Evolutionary conservation across 257 asterid species (phyloP).

Genomic region (Capsicum rhomboideum): DNA sequence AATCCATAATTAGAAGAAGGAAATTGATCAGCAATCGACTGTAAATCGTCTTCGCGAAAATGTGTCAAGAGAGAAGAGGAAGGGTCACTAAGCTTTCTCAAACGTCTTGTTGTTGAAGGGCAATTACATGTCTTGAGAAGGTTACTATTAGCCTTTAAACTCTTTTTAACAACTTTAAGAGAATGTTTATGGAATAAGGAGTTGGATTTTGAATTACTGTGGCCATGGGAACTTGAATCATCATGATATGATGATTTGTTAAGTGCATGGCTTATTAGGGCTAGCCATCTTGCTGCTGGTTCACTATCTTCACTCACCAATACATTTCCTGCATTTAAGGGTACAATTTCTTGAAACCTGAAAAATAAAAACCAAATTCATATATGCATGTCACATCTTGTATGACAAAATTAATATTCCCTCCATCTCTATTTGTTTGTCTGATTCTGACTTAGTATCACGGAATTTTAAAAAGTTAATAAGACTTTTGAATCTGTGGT

Average conservation of each 20-base stretch:
- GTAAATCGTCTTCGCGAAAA: slow-evolving; percentile 14
- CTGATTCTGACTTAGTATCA: background rate
- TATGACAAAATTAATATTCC: background rate
- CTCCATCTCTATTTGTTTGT: background rate
- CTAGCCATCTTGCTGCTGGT: slow-evolving; percentile 92
- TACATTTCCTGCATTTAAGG: slow-evolving; percentile 85
- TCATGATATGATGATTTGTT: slow-evolving; percentile 48
- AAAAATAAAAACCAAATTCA: background rate
- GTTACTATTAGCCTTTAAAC: slow-evolving; percentile 36
- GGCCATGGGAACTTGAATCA: slow-evolving; percentile 1
- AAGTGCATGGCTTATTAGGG: slow-evolving; percentile 68
- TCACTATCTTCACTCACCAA: slow-evolving; percentile 79
- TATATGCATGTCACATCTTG: background rate
- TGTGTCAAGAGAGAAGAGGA: slow-evolving; percentile 8
- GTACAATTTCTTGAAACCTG: slow-evolving; percentile 97
- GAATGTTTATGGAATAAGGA: slow-evolving; percentile 47
- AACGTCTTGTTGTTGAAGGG: slow-evolving; percentile 14
- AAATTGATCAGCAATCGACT: slow-evolving; percentile 21
- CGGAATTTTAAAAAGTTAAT: no score
- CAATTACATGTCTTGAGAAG: slow-evolving; percentile 61
- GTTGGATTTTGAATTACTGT: slow-evolving; percentile 17
- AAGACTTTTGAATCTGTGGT: background rate
- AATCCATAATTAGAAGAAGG: slow-evolving; percentile 21
- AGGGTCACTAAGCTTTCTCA: slow-evolving; percentile 33
- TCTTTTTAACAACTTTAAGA: slow-evolving; percentile 48